Evolutionary conservation across 208 protist genomes (phyloP).

Genomic region (Crithidia mellificae): DNA sequence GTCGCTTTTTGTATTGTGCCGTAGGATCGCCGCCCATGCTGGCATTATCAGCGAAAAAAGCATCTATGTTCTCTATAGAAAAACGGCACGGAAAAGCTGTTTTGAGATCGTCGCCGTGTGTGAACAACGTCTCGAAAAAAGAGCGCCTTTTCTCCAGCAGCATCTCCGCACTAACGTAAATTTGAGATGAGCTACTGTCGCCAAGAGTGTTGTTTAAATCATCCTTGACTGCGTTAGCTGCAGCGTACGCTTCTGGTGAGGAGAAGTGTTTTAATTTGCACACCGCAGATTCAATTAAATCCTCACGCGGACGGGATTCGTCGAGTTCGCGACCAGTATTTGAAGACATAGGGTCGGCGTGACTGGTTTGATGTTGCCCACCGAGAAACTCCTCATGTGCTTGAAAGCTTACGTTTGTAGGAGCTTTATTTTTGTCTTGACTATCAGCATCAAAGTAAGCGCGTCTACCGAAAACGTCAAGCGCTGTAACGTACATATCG

Average conservation of each 20-base stretch:
- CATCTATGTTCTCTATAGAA: conserved; percentile 11
- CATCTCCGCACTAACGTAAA: background rate
- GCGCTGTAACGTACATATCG: conserved; percentile 26
- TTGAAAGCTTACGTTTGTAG: background rate
- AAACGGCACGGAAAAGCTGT: conserved; percentile 26
- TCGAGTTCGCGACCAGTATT: background rate
- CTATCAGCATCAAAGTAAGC: conserved; percentile 22
- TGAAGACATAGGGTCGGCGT: background rate
- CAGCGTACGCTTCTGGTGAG: conserved; percentile 6
- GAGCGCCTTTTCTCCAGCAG: conserved; percentile 16
- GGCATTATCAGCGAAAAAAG: background rate
- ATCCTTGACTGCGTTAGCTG: conserved; percentile 26
- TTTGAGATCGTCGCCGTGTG: conserved; percentile 9
- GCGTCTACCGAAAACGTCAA: conserved; percentile 22
- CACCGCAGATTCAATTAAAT: conserved; percentile 6
- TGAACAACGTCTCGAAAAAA: conserved; percentile 41
- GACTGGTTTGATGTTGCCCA: background rate
- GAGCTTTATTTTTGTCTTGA: background rate
- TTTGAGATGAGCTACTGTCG: background rate
- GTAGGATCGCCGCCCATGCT: background rate
- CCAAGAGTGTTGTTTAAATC: conserved; percentile 28
- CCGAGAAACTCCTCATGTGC: background rate
- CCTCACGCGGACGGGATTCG: background rate
- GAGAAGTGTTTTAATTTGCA: conserved; percentile 32
- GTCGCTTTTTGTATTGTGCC: conserved; percentile 11